Base-by-base conservation (phyloP, 1,284 basidiomycete genomes). In the Moesziomyces parantarcticus region DNA sequence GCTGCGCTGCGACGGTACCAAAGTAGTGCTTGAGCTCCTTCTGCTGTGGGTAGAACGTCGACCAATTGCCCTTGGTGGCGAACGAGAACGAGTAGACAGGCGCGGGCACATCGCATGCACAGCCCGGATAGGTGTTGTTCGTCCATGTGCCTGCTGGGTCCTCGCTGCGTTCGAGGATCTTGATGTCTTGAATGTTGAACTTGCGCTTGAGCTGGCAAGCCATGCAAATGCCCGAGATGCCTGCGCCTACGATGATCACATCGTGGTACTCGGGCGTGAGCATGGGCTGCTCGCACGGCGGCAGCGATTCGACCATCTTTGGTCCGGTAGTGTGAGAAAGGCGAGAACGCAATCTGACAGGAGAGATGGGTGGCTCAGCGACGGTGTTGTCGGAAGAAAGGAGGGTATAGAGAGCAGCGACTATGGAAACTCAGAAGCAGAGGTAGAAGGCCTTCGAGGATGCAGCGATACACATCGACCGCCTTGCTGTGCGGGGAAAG, bases 21-120 rank as follows among this genome's bases (percentile, higher is more conserved):
- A 82, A 70, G 49, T 83, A 82, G 29, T 62, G 45, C 51, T 73
- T 72, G 26, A 82, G 46, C 69, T 80, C 82, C 59, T 65, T 58
- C 49, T 81, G 77, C 21, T 58, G 61, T 0, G 70, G 66, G 43
- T 71, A 83, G 54, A 81, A 78, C 18, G 69, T 64, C 21, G 71
- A 65, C 81, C 81, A 83, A 61, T 82, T 68, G 20, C 54, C 58
- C 55, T 79, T 80, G 59, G 79, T 79, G n/a, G 61, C 66, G 46
- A 83, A 83, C 11, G 75, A 78, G 48, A 73, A 81, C 20, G 77
- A 79, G 71, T 83, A 83, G 51, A 83, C 76, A n/a, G 79, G 66
- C 1, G 77, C 75, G 7, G 82, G 82, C 5, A 83, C 77, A 42
- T 82, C 81, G 48, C 79, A 81, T 0, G 75, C 81, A 42, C 71